A percentile compares a stretch with the other conserved stretches of the same genome.
Conservation (phyloP, 352 stramenopile genomes). For the Blastocystis sp. region DNA sequence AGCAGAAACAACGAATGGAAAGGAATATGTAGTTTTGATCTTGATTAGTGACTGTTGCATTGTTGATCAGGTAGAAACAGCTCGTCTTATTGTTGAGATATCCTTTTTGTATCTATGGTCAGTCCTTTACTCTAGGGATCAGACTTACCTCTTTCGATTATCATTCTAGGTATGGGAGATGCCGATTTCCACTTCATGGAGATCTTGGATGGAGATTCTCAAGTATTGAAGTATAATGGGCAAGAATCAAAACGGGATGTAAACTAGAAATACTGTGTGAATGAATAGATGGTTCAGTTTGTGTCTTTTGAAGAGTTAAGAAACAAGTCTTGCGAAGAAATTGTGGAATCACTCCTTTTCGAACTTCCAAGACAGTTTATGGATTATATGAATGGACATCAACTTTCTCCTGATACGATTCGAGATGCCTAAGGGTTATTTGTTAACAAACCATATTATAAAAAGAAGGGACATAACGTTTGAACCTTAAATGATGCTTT, state of each 20-base stretch:
- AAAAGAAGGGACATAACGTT: constrained; percentile 16
- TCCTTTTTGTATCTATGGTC: not conserved
- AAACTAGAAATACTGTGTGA: not conserved
- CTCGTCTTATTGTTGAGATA: constrained; percentile 3
- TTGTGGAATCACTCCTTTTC: constrained; percentile 1
- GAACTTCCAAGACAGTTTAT: constrained; percentile 46
- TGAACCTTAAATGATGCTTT: not conserved
- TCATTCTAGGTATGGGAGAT: constrained; percentile 46
- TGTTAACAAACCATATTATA: not conserved
- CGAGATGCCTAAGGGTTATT: not conserved
- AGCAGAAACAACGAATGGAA: not conserved
- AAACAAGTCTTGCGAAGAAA: constrained; percentile 46
- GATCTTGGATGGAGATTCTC: not conserved
- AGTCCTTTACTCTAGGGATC: not conserved
- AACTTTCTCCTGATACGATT: constrained; percentile 7
- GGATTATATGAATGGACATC: constrained; percentile 44
- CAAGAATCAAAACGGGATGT: not conserved
- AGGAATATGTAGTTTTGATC: constrained; percentile 39
- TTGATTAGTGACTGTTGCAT: constrained; percentile 32
- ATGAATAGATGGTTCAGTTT: constrained; percentile 46
- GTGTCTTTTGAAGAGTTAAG: constrained; percentile 18
- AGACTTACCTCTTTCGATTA: not conserved
- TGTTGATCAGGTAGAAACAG: constrained; percentile 40
- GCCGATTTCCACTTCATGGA: constrained; percentile 49
- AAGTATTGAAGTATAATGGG: not conserved